Percentiles rank a stretch among this genome's conserved stretches.
phyloP scores from a whole-genome alignment of 2,329 filamentous ascomycete genomes.

The Pseudopithomyces maydicus region DNA sequence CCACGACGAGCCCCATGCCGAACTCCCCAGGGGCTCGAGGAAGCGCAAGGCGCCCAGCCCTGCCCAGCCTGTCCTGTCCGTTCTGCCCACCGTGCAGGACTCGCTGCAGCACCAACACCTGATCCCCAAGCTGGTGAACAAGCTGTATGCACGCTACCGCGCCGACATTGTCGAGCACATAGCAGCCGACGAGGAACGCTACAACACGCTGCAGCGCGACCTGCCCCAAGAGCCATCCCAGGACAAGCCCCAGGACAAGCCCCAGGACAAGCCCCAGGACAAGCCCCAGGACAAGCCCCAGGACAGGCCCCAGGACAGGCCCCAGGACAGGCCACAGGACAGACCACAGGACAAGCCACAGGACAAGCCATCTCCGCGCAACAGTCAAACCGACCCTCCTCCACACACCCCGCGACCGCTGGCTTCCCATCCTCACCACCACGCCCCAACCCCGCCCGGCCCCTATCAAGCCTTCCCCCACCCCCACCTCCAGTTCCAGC shows the following conservation, averaged over 20 bases:
- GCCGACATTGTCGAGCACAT: conserved; percentile 73
- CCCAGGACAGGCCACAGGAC: no score
- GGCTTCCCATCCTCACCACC: conserved; percentile 24
- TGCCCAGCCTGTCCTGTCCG: no score
- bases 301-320: no score
- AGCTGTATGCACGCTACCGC: conserved; percentile 76
- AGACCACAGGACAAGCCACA: no score
- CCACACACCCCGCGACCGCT: conserved; percentile 19
- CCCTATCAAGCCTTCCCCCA: conserved; percentile 15
- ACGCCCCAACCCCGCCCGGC: conserved; percentile 27
- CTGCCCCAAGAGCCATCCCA: conserved; percentile 50
- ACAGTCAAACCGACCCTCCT: no score
- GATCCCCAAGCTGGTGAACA: conserved; percentile 71
- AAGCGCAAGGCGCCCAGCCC: conserved; percentile 78
- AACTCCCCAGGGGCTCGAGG: conserved; percentile 53
- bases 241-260: no score
- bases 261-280: no score
- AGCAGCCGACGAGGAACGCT: conserved; percentile 72
- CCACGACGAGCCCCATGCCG: conserved; percentile 43
- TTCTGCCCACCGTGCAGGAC: conserved; percentile 69
- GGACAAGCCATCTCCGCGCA: no score
- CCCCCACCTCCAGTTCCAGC: conserved; percentile 34
- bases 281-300: no score
- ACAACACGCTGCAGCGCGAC: conserved; percentile 68
- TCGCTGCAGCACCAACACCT: conserved; percentile 69